Percentiles rank a stretch among this genome's conserved stretches.
phyloP scores from a whole-genome alignment of 306 rosid genomes.

The Ormosia emarginata region DNA sequence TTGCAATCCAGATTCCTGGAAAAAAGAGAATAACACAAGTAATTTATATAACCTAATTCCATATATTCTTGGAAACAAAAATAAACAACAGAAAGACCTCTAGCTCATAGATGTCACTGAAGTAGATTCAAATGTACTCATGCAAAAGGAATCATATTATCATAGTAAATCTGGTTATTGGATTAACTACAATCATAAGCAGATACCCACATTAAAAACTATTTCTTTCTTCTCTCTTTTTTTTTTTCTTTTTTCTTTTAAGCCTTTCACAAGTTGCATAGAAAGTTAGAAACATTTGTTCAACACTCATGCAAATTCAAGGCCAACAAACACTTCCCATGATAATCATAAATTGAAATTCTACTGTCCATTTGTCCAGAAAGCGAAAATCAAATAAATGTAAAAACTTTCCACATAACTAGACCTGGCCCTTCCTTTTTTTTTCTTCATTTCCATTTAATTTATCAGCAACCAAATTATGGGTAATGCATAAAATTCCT shows the following conservation, averaged over 20 bases:
- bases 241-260: too few species aligned
- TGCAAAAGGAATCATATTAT: too few species aligned
- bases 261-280: too few species aligned
- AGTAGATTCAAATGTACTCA: not conserved
- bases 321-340: too few species aligned
- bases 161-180: too few species aligned
- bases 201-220: too few species aligned
- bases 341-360: too few species aligned
- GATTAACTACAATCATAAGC: too few species aligned
- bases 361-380: not conserved
- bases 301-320: too few species aligned
- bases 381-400: not conserved
- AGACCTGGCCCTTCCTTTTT: too few species aligned
- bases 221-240: too few species aligned
- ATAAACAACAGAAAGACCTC: not conserved
- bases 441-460: not conserved
- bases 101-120: not conserved
- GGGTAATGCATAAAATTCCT: not conserved
- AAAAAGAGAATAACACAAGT: not conserved
- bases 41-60: not conserved
- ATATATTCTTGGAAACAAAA: constrained; percentile 5
- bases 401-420: not conserved
- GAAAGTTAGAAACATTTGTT: too few species aligned
- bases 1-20: constrained; percentile 54
- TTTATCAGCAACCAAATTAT: not conserved